Base-by-base conservation (phyloP, 1,284 basidiomycete species). In the Ganoderma leucocontextum region DNA sequence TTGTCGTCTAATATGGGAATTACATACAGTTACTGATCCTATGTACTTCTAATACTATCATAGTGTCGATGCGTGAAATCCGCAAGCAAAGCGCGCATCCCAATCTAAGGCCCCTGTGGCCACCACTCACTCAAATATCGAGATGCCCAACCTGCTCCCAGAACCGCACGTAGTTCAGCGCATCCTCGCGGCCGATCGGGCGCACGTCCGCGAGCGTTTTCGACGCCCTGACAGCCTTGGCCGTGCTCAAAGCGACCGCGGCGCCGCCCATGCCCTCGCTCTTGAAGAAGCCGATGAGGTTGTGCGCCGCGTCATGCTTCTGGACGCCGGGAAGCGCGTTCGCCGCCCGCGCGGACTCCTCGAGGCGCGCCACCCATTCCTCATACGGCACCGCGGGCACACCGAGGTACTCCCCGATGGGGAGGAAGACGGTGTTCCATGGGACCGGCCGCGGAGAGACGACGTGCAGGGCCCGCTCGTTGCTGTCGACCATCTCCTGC, bases 401-500 rank as follows among this genome's bases (percentile, higher is more conserved):
- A 8, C 47, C 64, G 10, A 77, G 72, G 22, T 63, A 60, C 67
- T 70, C 62, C 2, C 76, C 72, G 35, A 74, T 70, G 13, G 67
- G 68, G 0, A 64, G 52, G 42, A 76, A 66, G 52, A 78, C 68
- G 47, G 63, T 42, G 44, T 70, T 63, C 79, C 78, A 79, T 2
- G 64, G 25, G 4, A 75, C 75, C 2, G 78, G 77, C 0, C 64
- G 57, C 0, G 78, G 78, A 41, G 78, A 74, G 17, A 71, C 73
- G 58, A 74, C 63, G 64, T 72, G 71, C 35, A 72, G 60, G 2
- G 62, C 65, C 12, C 33, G 62, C 55, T 68, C 68, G 12, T 47
- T 35, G 35, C 61, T 63, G 44, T 52, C 9, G 2, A 69, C 58
- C 72, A 76, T 74, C 35, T 78, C 76, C 17, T 74, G 64, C 17